Evolutionary conservation across 2,329 filamentous ascomycete species (phyloP).

Genomic region (Aspergillus unguis): DNA sequence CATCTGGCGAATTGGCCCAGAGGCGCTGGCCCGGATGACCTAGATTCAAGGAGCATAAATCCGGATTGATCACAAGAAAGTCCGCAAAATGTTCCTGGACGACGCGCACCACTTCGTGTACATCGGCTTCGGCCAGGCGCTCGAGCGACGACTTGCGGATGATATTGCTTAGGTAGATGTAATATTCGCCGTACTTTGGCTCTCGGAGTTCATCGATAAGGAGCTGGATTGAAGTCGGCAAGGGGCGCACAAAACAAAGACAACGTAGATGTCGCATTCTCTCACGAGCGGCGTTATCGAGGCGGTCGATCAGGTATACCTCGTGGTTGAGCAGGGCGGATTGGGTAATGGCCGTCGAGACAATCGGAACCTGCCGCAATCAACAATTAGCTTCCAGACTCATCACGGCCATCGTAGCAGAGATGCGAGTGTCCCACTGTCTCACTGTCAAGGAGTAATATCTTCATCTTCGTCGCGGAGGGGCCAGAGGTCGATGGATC

Average conservation of each 20-base stretch:
- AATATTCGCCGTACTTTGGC: conserved; percentile 95
- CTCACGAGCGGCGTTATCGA: conserved; percentile 85
- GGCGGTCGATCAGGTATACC: conserved; percentile 93
- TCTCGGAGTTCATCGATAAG: conserved; percentile 94
- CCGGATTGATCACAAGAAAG: conserved; percentile 90
- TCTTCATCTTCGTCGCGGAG: conserved; percentile 89
- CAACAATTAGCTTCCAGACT: conserved; percentile 19
- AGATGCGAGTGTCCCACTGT: conserved; percentile 60
- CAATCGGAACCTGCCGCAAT: conserved; percentile 66
- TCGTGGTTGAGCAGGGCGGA: conserved; percentile 93
- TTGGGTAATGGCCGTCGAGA: conserved; percentile 93
- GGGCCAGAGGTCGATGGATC: conserved; percentile 58
- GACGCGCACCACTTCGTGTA: conserved; percentile 90
- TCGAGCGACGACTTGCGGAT: conserved; percentile 95
- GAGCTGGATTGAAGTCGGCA: conserved; percentile 85
- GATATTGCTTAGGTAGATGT: conserved; percentile 96
- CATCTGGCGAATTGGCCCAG: conserved; percentile 77
- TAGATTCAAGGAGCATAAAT: conserved; percentile 79
- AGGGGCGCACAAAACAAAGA: conserved; percentile 87
- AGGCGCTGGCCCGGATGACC: conserved; percentile 69
- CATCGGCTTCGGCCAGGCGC: conserved; percentile 89
- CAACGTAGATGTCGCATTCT: conserved; percentile 98
- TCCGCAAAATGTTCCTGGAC: conserved; percentile 97
- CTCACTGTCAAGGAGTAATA: conserved; percentile 86
- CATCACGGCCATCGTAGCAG: not conserved